These are phyloP conservation scores for Claviceps paspali DNA, from an alignment of 2,329 filamentous ascomycete species.

Conservation along the genomic window DNA sequence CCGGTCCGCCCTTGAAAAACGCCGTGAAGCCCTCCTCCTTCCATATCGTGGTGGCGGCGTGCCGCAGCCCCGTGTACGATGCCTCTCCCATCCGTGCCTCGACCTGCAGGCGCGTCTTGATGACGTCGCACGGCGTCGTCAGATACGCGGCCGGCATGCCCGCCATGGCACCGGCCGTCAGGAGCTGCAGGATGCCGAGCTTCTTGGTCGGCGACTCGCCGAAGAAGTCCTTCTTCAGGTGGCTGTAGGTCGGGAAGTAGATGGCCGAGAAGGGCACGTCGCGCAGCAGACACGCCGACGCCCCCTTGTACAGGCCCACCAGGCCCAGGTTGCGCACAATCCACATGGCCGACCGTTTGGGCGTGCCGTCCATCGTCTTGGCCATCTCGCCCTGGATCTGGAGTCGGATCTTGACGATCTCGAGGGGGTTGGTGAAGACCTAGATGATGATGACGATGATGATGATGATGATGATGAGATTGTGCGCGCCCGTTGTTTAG, in stretches of 20 bases:
- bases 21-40: slow-evolving; percentile 87
- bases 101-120: slow-evolving; percentile 96
- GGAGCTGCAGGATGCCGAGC: slow-evolving; percentile 76
- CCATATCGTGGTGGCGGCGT: slow-evolving; percentile 71
- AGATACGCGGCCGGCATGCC: slow-evolving; percentile 88
- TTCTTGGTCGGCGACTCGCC: slow-evolving; percentile 79
- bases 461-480: no score
- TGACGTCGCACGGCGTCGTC: slow-evolving; percentile 94
- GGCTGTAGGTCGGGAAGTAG: slow-evolving; percentile 94
- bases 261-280: slow-evolving; percentile 98
- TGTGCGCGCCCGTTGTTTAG: no score
- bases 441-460: no score
- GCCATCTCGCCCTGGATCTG: slow-evolving; percentile 94
- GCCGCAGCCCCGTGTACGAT: slow-evolving; percentile 70
- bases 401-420: slow-evolving; percentile 98
- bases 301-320: slow-evolving; percentile 90
- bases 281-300: slow-evolving; percentile 81
- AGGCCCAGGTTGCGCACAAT: slow-evolving; percentile 92
- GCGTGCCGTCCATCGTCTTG: slow-evolving; percentile 68
- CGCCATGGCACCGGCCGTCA: slow-evolving; percentile 87
- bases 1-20: slow-evolving; percentile 97
- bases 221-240: slow-evolving; percentile 87
- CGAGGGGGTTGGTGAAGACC: slow-evolving; percentile 95
- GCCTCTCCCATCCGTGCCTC: slow-evolving; percentile 93
- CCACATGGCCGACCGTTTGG: slow-evolving; percentile 90